phyloP scores from a whole-genome alignment of 1,139 yeast species.

The Saccharomyces hybrid region DNA sequence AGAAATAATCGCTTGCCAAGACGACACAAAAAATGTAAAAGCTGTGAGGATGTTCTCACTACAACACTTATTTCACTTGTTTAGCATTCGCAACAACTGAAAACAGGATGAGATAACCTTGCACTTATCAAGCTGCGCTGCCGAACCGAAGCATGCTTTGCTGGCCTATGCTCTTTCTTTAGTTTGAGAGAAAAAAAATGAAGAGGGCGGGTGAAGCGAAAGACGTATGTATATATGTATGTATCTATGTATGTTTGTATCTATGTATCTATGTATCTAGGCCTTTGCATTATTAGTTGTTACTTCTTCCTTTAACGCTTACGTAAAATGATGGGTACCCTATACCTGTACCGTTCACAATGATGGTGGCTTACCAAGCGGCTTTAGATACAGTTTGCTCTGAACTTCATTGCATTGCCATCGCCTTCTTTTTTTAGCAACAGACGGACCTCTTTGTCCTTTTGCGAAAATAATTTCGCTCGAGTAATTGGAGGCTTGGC shows the following conservation, averaged over 20 bases:
- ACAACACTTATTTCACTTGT: no score
- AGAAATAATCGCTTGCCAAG: no score
- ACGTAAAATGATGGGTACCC: neutral
- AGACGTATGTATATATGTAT: no score
- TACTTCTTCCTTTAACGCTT: neutral
- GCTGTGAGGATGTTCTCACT: no score
- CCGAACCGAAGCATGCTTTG: neutral
- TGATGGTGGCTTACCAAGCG: neutral
- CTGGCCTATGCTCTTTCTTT: neutral
- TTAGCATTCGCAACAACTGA: no score
- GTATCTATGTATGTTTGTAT: no score
- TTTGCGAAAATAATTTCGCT: neutral
- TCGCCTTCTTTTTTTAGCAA: neutral
- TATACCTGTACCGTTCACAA: neutral
- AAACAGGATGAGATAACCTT: no score
- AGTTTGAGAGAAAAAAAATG: neutral
- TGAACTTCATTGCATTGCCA: neutral
- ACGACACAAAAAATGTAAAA: neutral
- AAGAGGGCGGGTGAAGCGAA: neutral
- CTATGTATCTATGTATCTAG: neutral
- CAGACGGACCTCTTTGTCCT: neutral
- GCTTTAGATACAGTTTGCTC: neutral
- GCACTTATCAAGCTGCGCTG: neutral
- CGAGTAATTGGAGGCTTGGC: conserved; percentile 1
- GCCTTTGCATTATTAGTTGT: neutral